phyloP scores from a whole-genome alignment of 192 early-diverging fungal genomes.

The Powellomyces hirtus region DNA sequence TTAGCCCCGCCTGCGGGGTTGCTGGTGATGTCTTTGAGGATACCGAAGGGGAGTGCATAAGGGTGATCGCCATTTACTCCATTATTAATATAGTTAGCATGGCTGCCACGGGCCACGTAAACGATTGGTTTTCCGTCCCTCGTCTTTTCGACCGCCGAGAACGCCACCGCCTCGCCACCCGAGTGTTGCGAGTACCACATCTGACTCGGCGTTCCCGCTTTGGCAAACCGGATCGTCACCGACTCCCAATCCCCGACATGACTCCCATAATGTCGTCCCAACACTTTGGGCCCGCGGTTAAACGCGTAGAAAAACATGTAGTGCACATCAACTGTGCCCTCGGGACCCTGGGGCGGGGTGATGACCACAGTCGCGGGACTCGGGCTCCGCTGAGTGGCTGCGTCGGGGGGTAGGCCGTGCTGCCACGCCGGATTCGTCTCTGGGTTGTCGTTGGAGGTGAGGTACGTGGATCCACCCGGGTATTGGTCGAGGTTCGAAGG shows the following conservation, averaged over 20 bases:
- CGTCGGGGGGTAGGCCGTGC: not conserved
- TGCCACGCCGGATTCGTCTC: conserved; percentile 10
- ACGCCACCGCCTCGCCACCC: not conserved
- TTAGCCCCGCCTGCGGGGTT: not conserved
- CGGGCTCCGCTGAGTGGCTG: not conserved
- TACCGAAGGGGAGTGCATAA: conserved; percentile 15
- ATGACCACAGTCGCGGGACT: conserved; percentile 7
- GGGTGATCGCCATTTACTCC: conserved; percentile 17
- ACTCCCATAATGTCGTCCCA: conserved; percentile 15
- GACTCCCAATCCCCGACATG: conserved; percentile 28
- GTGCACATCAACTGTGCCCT: conserved; percentile 1
- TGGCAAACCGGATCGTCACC: conserved; percentile 4
- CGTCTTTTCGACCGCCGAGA: not conserved
- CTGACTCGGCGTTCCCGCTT: not conserved
- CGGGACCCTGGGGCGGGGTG: not conserved
- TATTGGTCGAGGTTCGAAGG: not conserved
- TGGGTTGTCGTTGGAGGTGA: conserved; percentile 1
- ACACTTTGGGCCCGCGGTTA: conserved; percentile 16
- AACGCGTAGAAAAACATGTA: conserved; percentile 24
- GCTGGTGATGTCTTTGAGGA: not conserved
- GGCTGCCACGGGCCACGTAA: conserved; percentile 13
- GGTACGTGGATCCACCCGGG: not conserved
- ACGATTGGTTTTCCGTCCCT: not conserved
- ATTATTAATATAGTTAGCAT: conserved; percentile 27
- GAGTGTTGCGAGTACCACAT: conserved; percentile 21